Conservation (phyloP, 108 stramenopile species). For the Skeletonema grethae region DNA sequence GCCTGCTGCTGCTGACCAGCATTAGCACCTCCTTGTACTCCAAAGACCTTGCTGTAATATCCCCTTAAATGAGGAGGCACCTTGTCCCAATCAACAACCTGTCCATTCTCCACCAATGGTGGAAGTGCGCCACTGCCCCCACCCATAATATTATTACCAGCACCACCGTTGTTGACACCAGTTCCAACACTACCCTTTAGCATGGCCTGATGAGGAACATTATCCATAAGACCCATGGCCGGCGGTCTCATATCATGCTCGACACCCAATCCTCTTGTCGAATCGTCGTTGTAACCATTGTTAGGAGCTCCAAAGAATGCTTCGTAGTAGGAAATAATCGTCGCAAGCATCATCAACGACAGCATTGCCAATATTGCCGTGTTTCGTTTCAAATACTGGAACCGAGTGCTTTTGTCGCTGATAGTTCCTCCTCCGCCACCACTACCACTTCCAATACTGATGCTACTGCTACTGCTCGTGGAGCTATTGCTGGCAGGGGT, state of each 20-base stretch:
- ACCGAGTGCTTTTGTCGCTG: background rate
- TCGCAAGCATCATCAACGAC: conserved; percentile 10
- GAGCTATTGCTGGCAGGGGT: too few relatives aligned
- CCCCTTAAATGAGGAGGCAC: conserved; percentile 45
- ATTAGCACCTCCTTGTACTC: conserved; percentile 2
- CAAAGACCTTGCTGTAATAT: conserved; percentile 34
- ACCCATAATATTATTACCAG: background rate
- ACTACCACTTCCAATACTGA: too few relatives aligned
- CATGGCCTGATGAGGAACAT: conserved; percentile 10
- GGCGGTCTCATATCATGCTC: conserved; percentile 7
- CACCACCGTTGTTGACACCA: background rate
- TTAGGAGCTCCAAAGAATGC: conserved; percentile 1
- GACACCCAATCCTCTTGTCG: background rate
- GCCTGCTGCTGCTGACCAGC: background rate
- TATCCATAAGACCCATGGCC: conserved; percentile 16
- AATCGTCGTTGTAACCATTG: background rate
- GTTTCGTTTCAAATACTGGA: conserved; percentile 16
- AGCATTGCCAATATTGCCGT: conserved; percentile 10
- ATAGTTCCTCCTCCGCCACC: background rate
- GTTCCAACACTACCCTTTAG: background rate
- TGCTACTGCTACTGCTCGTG: background rate
- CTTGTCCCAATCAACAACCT: conserved; percentile 29
- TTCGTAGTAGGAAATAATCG: conserved; percentile 11
- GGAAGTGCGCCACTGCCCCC: background rate
- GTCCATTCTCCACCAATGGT: background rate